phyloP scores from a whole-genome alignment of 1,284 basidiomycete species.

The Malassezia caprae region DNA sequence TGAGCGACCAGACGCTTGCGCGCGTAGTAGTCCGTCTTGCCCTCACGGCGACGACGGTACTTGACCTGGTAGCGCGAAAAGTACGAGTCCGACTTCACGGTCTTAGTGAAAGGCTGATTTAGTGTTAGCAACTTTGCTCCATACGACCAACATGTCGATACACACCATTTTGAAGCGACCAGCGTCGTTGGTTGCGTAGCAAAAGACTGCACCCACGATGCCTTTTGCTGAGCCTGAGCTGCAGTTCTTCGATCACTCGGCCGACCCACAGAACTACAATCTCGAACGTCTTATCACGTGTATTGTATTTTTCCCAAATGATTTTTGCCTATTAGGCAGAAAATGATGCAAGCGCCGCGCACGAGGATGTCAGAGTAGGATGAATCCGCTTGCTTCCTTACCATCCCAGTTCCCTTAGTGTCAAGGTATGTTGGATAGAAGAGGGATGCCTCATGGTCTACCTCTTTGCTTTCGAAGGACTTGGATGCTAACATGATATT shows the following conservation, averaged over 20 bases:
- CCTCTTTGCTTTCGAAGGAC: neutral
- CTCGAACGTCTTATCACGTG: conserved; percentile 4
- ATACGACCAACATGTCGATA: neutral
- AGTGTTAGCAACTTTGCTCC: conserved; percentile 1
- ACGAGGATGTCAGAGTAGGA: neutral
- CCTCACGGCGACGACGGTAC: conserved; percentile 66
- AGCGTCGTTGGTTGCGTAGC: conserved; percentile 13
- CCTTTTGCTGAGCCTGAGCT: conserved; percentile 1
- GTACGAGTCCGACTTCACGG: conserved; percentile 63
- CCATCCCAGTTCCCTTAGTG: conserved; percentile 12
- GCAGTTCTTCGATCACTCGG: conserved; percentile 17
- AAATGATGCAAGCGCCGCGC: neutral
- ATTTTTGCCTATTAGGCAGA: conserved; percentile 1
- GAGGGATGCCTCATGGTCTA: neutral
- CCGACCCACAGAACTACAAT: conserved; percentile 14
- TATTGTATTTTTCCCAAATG: neutral
- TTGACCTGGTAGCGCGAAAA: conserved; percentile 70
- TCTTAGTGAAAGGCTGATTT: conserved; percentile 53
- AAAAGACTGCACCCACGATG: neutral
- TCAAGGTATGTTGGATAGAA: conserved; percentile 11
- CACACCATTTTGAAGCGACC: conserved; percentile 17
- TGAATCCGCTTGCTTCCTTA: conserved; percentile 6
- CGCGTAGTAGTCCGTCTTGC: conserved; percentile 98
- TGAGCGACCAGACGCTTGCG: conserved; percentile 90
- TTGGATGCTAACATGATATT: conserved; percentile 6